Conservation (phyloP, 2,329 filamentous ascomycete species). For the Fusarium sp. region DNA sequence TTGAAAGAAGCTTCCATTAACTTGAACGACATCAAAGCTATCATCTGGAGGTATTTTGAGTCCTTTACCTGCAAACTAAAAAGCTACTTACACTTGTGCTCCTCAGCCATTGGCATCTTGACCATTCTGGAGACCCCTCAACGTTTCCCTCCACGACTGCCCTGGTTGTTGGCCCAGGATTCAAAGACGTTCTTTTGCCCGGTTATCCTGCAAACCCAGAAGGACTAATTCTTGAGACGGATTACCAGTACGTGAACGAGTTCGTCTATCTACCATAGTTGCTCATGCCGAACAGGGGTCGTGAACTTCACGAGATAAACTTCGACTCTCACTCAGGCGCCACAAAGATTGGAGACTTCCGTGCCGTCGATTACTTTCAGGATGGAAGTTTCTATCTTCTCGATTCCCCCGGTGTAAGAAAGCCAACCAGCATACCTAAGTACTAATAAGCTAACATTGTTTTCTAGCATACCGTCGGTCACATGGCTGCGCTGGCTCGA, state of each 20-base stretch:
- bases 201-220: conserved; percentile 14
- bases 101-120: conserved; percentile 24
- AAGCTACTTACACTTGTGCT: background rate
- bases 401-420: conserved; percentile 16
- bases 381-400: conserved; percentile 33
- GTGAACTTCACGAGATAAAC: conserved; percentile 15
- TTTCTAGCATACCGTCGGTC: conserved; percentile 14
- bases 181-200: conserved; percentile 24
- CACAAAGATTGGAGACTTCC: conserved; percentile 14
- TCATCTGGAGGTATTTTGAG: conserved; percentile 28
- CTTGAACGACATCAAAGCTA: conserved; percentile 3
- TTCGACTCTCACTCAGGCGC: background rate
- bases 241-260: conserved; percentile 1
- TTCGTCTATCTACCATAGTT: fast-evolving
- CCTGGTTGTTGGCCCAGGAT: conserved; percentile 26
- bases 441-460: background rate
- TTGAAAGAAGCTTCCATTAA: background rate
- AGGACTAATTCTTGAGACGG: conserved; percentile 14
- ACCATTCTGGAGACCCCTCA: conserved; percentile 27
- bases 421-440: background rate
- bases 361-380: conserved; percentile 22
- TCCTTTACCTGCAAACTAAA: background rate
- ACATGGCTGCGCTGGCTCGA: conserved; percentile 23
- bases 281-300: background rate
- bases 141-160: conserved; percentile 23